A percentile compares a stretch with the other conserved stretches of the same genome.
phyloP scores from a whole-genome alignment of 306 rosid genomes.

The Vicia sativa region DNA sequence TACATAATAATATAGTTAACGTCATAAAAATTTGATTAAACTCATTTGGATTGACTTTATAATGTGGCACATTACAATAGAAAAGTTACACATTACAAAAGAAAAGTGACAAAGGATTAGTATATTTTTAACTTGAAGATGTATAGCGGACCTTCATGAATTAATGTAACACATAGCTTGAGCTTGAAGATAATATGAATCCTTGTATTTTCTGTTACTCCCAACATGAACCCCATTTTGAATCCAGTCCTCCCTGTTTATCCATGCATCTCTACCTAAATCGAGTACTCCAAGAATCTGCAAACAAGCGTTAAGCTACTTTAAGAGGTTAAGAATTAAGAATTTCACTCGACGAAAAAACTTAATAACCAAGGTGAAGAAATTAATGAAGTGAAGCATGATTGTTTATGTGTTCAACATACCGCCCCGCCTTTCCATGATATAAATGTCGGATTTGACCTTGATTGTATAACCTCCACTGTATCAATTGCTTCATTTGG shows the following conservation, averaged over 20 bases:
- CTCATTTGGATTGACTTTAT: background rate
- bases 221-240: conserved; percentile 66
- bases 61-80: background rate
- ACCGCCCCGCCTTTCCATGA: conserved; percentile 99
- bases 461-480: conserved; percentile 95
- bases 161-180: conserved; percentile 96
- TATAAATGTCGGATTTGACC: conserved; percentile 70
- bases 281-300: conserved; percentile 93
- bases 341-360: background rate
- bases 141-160: conserved; percentile 43
- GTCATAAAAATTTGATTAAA: too few relatives aligned
- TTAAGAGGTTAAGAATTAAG: conserved; percentile 1
- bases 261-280: conserved; percentile 87
- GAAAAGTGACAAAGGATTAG: background rate
- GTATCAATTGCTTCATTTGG: conserved; percentile 90
- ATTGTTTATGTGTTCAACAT: conserved; percentile 44
- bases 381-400: conserved; percentile 9
- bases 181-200: conserved; percentile 84
- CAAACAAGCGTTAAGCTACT: background rate
- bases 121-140: conserved; percentile 7
- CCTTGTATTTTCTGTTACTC: conserved; percentile 87
- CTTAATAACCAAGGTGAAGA: conserved; percentile 23
- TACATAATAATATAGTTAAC: too few relatives aligned
- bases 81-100: background rate
- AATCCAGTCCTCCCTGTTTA: conserved; percentile 88